Conservation (phyloP, 1,139 yeast species). For the Ogataea hybrid region DNA sequence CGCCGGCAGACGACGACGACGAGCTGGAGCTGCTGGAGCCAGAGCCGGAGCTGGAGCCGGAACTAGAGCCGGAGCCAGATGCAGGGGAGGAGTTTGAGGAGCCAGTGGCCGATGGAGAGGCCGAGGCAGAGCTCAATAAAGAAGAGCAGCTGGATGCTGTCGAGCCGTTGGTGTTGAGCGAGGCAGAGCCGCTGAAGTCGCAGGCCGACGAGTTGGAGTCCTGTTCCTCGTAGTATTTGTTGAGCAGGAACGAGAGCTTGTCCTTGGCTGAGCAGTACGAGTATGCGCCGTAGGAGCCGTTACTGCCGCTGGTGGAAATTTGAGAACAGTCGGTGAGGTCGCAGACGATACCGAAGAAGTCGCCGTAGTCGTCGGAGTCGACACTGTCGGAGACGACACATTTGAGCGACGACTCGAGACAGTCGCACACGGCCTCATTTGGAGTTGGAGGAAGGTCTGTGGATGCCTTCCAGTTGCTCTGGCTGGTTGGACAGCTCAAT, state of each 20-base stretch:
- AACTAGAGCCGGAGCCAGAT: conserved; percentile 4
- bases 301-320: conserved; percentile 56
- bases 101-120: conserved; percentile 40
- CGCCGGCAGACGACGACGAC: conserved; percentile 3
- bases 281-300: conserved; percentile 62
- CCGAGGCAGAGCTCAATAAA: conserved; percentile 41
- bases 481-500: conserved; percentile 52
- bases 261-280: conserved; percentile 65
- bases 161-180: conserved; percentile 34
- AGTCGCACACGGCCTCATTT: conserved; percentile 56
- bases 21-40: conserved; percentile 15
- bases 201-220: conserved; percentile 51
- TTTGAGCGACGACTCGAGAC: conserved; percentile 48
- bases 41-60: conserved; percentile 18
- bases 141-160: conserved; percentile 38
- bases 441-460: conserved; percentile 76
- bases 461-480: conserved; percentile 58
- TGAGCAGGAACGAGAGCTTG: conserved; percentile 59
- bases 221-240: conserved; percentile 58
- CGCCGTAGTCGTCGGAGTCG: conserved; percentile 49
- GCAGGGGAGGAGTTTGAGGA: conserved; percentile 31
- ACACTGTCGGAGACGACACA: conserved; percentile 57
- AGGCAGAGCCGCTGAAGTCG: conserved; percentile 66
- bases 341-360: conserved; percentile 58
- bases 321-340: conserved; percentile 50